Evolutionary conservation across 768 basidiomycete species (phyloP), one percentile per base, ranked within the genome.

Genomic region (Russula vinacea): DNA sequence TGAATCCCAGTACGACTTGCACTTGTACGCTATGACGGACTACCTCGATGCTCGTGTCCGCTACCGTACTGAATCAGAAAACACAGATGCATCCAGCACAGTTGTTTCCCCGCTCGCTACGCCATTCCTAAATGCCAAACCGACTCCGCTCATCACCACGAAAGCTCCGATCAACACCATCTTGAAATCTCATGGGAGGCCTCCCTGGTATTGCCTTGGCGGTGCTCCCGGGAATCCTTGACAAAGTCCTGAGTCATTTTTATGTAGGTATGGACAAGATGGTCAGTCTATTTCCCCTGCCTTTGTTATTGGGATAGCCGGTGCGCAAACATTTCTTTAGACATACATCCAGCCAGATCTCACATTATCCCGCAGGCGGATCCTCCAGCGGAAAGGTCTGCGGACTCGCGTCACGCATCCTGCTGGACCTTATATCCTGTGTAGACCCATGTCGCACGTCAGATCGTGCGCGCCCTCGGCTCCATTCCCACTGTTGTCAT

Each of bases 401-500:
- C 60, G 22, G 37, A 26, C 57, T 39, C 51, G 24, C 51, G 40
- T 40, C 37, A 40, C 16, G 33, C 22, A 39, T 26, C 29, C 60
- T 51, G 52, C 60, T 62, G 62, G 22, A 26, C 49, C 51, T 60
- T 42, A 47, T 58, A 51, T 53, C 11, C 58, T 47, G 33, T 19
- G 58, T 62, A 93, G 92, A 94, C 92, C 26, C 88, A 91, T 76
- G 92, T 94, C 50, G 91, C 92, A 19, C 80, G 86, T 59, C 86
- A 92, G 72, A 90, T 94, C 57, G 87, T 94, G 33, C 83, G 84
- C 63, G 78, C 87, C 7, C 81, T 93, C 26, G 92, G 90, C n/a
- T 89, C 85, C 0, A 87, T 93, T 47, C 92, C 92, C 5, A 86
- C 87, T 53, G 89, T 98, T 42, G 85, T 96, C 58, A 97, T 99